Percentiles rank a stretch among this genome's conserved stretches.
Conservation (phyloP, 2,329 filamentous ascomycete genomes). For the Cryoendolithus antarcticus region DNA sequence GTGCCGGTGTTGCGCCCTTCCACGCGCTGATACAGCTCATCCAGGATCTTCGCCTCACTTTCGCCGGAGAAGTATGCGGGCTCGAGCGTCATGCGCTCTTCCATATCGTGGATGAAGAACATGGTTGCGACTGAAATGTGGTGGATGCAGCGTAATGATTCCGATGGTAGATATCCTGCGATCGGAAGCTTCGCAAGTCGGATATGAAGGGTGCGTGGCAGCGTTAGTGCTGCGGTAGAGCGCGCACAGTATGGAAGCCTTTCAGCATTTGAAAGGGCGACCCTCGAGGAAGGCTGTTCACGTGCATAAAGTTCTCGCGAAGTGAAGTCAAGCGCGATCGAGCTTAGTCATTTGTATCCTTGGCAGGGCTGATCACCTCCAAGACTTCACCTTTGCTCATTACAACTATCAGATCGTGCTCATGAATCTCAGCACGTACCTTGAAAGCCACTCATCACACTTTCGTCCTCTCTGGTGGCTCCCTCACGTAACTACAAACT, state of each 20-base stretch:
- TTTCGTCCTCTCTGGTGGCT: no score
- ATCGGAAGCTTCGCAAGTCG: neutral
- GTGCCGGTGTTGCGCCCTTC: slow-evolving; percentile 91
- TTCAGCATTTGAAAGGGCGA: slow-evolving; percentile 14
- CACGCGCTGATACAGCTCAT: slow-evolving; percentile 80
- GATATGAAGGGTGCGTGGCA: neutral
- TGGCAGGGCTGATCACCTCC: no score
- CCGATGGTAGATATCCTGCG: neutral
- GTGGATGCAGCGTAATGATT: neutral
- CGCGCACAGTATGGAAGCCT: slow-evolving; percentile 11
- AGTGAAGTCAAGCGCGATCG: no score
- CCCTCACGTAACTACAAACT: no score
- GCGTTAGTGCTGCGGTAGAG: neutral
- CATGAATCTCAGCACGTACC: no score
- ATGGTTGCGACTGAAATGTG: slow-evolving; percentile 36
- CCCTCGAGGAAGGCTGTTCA: neutral
- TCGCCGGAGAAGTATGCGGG: slow-evolving; percentile 94
- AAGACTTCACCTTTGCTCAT: no score
- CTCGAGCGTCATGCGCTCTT: slow-evolving; percentile 87
- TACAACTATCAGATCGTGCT: no score
- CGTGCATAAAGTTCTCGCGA: no score
- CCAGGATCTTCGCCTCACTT: slow-evolving; percentile 82
- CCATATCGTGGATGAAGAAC: slow-evolving; percentile 98
- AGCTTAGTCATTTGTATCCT: no score
- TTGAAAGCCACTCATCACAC: no score